Evolutionary conservation across 2,329 filamentous ascomycete genomes (phyloP), one percentile per base, ranked within the genome.

Genomic region (Curvularia sp.): DNA sequence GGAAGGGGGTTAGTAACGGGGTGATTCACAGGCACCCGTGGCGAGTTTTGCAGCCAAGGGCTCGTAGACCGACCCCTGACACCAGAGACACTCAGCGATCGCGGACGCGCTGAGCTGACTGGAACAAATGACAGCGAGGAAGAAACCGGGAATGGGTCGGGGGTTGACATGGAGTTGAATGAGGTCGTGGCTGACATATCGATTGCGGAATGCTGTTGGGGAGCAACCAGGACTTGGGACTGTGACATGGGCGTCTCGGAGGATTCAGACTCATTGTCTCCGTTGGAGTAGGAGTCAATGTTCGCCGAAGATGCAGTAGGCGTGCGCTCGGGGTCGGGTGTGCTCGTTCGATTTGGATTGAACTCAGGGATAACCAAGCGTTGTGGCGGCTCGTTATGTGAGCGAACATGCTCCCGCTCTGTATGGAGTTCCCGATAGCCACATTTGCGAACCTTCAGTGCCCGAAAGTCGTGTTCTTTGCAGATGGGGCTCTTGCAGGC

Each of bases 381-480:
- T 46, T 65, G 68, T 20, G 70, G 72, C 3, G 69, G 66, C 53
- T 75, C 71, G 33, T 72, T 71, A 35, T 78, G 73, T 13, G 69
- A 68, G 49, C 74, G 69, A 8, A 75, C 75, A 55, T 77, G 76
- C 24, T 79, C 77, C 12, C 77, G 72, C 67, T 87, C 85, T 22
- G 81, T 74, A 28, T 79, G 76, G 57, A 87, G 78, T 51, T 86
- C 84, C 62, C 82, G 78, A 64, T 82, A 86, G 18, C 85, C 85
- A 66, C 85, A 87, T 49, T 86, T 85, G 38, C 84, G 78, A 28
- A 86, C 77, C 53, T 84, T 83, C 20, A 86, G 76, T 13, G 81
- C 84, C 26, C 84, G 81, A 44, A 87, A 81, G 63, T 87, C 85
- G 68, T 87, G 85, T 64, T 86, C 84, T 64, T 86, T 85, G 72